These are phyloP conservation scores for Circinella minor DNA, from an alignment of 371 early-diverging fungal genomes.

Conservation along the genomic window DNA sequence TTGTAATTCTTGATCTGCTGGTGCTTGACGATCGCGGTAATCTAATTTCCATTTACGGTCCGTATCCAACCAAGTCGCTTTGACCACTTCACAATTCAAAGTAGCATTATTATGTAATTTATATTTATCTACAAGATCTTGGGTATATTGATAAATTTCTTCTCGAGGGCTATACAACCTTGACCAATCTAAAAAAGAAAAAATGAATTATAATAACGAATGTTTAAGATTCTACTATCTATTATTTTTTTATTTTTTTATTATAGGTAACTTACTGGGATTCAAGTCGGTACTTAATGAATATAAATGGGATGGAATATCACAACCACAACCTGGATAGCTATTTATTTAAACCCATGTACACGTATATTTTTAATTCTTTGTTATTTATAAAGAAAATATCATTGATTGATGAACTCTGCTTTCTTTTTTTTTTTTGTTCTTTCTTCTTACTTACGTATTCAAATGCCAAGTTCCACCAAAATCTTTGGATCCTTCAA, in stretches of 20 bases:
- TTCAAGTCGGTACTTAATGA: slow-evolving; percentile 52
- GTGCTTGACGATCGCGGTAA: background rate
- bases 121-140: slow-evolving; percentile 49
- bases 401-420: too few relatives aligned
- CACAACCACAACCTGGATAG: slow-evolving; percentile 14
- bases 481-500: slow-evolving; percentile 56
- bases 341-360: background rate
- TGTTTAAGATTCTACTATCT: too few relatives aligned
- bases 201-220: background rate
- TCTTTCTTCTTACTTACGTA: slow-evolving; percentile 34
- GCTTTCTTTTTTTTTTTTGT: too few relatives aligned
- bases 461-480: slow-evolving; percentile 68
- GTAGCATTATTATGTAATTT: slow-evolving; percentile 47
- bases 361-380: too few relatives aligned
- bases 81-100: slow-evolving; percentile 49
- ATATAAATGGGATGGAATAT: slow-evolving; percentile 48
- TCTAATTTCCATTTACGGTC: slow-evolving; percentile 53
- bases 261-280: slow-evolving; percentile 31
- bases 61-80: slow-evolving; percentile 47
- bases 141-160: slow-evolving; percentile 61
- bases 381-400: too few relatives aligned
- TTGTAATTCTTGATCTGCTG: slow-evolving; percentile 5
- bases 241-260: too few relatives aligned
- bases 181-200: slow-evolving; percentile 50
- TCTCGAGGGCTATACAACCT: slow-evolving; percentile 37